Evolutionary conservation across 176 grass and related monocot species (phyloP).

Genomic region (Carex cristatella): DNA sequence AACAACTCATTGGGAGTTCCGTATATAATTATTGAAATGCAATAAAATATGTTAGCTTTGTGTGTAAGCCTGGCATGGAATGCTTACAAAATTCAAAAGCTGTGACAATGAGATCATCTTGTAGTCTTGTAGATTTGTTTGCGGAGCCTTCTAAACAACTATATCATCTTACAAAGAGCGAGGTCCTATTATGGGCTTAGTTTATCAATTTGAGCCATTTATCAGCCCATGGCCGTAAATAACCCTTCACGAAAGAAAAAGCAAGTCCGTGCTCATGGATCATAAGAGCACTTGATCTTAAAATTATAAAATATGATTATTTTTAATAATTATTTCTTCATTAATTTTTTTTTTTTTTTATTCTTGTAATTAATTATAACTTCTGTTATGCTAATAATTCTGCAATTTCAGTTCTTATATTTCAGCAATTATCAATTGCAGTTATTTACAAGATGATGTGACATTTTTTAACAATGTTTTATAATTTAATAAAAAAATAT

Average conservation of each 20-base stretch:
- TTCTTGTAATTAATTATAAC: too few relatives aligned
- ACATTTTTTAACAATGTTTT: too few relatives aligned
- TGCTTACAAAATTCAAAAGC: neutral
- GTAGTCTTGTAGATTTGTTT: neutral
- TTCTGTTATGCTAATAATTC: too few relatives aligned
- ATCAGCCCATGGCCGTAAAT: neutral
- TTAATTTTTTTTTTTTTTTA: too few relatives aligned
- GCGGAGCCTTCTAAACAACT: neutral
- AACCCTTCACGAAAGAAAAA: neutral
- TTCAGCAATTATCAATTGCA: too few relatives aligned
- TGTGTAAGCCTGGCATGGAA: neutral
- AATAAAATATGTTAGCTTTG: neutral
- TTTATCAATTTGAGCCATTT: neutral
- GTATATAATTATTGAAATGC: neutral
- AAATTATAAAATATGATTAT: too few relatives aligned
- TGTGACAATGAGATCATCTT: neutral
- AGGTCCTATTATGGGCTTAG: neutral
- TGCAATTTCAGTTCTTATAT: too few relatives aligned
- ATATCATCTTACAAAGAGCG: neutral
- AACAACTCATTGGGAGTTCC: neutral
- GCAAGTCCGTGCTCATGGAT: neutral
- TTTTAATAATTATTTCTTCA: too few relatives aligned
- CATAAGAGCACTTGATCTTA: neutral
- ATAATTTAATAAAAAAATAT: too few relatives aligned
- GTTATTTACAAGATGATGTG: too few relatives aligned